phyloP scores from a whole-genome alignment of 2,329 filamentous ascomycete species.

The Fusarium guadeloupense region DNA sequence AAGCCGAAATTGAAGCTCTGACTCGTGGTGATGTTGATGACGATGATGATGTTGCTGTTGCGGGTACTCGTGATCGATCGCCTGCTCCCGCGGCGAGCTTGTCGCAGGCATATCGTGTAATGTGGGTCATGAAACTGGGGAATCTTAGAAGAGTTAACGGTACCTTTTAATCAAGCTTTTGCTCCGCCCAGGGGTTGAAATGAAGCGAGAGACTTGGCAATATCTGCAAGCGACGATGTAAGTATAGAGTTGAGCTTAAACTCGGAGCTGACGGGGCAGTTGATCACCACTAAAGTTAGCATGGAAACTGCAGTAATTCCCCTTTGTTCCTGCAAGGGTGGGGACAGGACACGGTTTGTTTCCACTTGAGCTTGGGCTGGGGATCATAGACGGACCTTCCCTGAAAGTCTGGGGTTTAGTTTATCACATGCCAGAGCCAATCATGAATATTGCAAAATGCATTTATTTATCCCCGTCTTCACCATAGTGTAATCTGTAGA shows the following conservation, averaged over 20 bases:
- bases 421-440: slow-evolving; percentile 29
- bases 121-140: slow-evolving; percentile 41
- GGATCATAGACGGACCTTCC: background rate
- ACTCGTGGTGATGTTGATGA: slow-evolving; percentile 26
- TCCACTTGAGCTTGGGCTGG: background rate
- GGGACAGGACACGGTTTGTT: too few species aligned
- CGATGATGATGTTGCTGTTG: slow-evolving; percentile 22
- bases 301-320: background rate
- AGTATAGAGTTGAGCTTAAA: slow-evolving; percentile 3
- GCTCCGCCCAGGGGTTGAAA: slow-evolving; percentile 13
- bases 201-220: slow-evolving; percentile 33
- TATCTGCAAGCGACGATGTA: background rate
- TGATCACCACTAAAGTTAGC: background rate
- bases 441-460: too few species aligned
- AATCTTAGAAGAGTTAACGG: slow-evolving; percentile 11
- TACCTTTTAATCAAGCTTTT: slow-evolving; percentile 26
- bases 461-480: too few species aligned
- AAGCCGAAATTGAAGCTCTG: too few species aligned
- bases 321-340: slow-evolving; percentile 14
- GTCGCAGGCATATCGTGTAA: slow-evolving; percentile 38
- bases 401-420: slow-evolving; percentile 30
- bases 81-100: slow-evolving; percentile 38
- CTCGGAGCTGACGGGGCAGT: background rate
- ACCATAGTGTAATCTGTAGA: too few species aligned
- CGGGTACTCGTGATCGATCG: slow-evolving; percentile 33